Evolutionary conservation across 2,329 filamentous ascomycete species (phyloP).

Genomic region (Trichoderma gracile): DNA sequence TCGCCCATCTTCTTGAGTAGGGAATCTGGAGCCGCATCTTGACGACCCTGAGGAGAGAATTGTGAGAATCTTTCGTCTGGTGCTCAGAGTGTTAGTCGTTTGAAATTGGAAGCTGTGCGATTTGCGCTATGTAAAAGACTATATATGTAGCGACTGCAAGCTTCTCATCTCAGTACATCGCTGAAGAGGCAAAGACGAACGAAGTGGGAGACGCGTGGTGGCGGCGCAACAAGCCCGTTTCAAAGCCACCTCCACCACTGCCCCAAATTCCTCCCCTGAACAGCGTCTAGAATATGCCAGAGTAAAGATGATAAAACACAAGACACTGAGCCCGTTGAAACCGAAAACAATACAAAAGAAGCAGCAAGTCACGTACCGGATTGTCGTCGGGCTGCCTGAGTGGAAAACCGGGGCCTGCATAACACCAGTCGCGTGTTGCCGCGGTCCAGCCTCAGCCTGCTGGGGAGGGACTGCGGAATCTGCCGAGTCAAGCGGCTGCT

Average conservation of each 20-base stretch:
- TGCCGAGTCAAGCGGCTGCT: slow-evolving; percentile 34
- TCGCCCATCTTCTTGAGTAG: slow-evolving; percentile 67
- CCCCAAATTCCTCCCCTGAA: neutral
- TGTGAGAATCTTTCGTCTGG: slow-evolving; percentile 4
- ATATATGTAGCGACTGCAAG: neutral
- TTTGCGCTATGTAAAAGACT: neutral
- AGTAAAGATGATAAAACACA: neutral
- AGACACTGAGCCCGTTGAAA: neutral
- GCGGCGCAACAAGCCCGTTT: neutral
- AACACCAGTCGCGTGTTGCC: slow-evolving; percentile 7
- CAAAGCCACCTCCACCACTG: neutral
- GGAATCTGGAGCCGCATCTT: slow-evolving; percentile 33
- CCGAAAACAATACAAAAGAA: neutral
- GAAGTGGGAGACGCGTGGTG: neutral
- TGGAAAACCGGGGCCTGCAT: slow-evolving; percentile 35
- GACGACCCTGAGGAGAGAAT: neutral
- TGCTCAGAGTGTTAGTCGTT: neutral
- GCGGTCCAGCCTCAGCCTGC: slow-evolving; percentile 9
- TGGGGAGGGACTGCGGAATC: slow-evolving; percentile 28
- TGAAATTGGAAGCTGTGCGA: neutral
- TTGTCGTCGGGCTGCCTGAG: slow-evolving; percentile 32
- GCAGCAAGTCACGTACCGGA: slow-evolving; percentile 35
- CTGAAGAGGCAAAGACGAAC: no score
- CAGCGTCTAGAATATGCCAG: neutral
- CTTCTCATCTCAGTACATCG: no score